Evolutionary conservation across 768 basidiomycete species (phyloP), one percentile per base, ranked within the genome.

Genomic region (Naganishia antarctica): DNA sequence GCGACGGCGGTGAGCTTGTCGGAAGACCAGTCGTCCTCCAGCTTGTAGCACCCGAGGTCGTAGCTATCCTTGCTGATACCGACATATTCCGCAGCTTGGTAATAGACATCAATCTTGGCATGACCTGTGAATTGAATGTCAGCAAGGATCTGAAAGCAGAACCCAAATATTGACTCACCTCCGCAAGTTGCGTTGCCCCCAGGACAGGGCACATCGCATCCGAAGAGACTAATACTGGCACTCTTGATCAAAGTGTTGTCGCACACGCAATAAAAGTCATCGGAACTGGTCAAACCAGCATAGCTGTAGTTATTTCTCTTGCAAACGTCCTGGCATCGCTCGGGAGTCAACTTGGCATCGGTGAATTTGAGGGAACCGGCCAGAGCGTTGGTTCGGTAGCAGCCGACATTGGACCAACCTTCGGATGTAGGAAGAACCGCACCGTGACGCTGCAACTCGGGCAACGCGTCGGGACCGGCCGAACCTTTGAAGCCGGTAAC

Each of bases 401-500:
- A 44, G 8, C 43, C 43, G 11, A 44, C n/a, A 7, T 21, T 21
- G 43, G 5, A 18, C 43, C 43, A 44, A 9, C 43, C 43, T 21
- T 44, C 43, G 11, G 11, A 7, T 11, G 69, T 71, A 15, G 71
- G 71, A 15, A 61, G 44, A 13, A 60, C 47, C 43, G 68, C 65
- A 16, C 62, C 47, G 49, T 57, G 62, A 40, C 47, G 60, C 21
- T 70, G 51, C 32, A 63, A 58, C 4, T 49, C 66, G 8, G 61
- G 46, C 5, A 68, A 69, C 16, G 71, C 58, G 5, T 37, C 18
- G 25, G 47, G 34, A 26, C 48, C 61, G 21, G 46, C 47, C 2
- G 47, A 50, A 3, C 47, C 18, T 18, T 25, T 37, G 61, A 62
- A 62, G 13, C n/a, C 46, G 23, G 46, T 37, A 15, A 62, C 25